Conservation (phyloP, 805 yeast genomes). For the Deakozyma indianensis region DNA sequence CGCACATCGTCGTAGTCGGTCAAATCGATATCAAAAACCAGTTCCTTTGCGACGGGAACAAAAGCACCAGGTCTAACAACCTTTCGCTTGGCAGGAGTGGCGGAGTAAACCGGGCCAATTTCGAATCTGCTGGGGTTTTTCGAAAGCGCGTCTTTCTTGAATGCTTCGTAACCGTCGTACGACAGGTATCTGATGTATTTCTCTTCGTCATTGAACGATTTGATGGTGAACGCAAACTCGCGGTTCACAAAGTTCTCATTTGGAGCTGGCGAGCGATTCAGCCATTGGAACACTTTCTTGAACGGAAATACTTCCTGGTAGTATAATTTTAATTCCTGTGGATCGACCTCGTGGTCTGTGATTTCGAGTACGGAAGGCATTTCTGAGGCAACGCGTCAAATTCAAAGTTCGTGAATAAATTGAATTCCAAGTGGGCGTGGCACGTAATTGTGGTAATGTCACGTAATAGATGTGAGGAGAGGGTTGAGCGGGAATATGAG, state of each 20-base stretch:
- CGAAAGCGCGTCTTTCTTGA: slow-evolving; percentile 58
- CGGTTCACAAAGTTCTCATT: slow-evolving; percentile 69
- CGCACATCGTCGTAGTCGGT: slow-evolving; percentile 91
- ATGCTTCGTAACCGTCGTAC: slow-evolving; percentile 48
- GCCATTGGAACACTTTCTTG: slow-evolving; percentile 71
- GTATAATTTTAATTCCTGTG: slow-evolving; percentile 7
- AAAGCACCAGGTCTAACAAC: slow-evolving; percentile 59
- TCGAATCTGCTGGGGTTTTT: slow-evolving; percentile 86
- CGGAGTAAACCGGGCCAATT: slow-evolving; percentile 81
- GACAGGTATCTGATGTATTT: slow-evolving; percentile 86
- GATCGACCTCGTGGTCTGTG: not conserved
- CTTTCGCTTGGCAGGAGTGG: slow-evolving; percentile 78
- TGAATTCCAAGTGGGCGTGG: not conserved
- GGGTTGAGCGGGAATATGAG: too few species aligned
- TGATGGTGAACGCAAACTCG: slow-evolving; percentile 84
- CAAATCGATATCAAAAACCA: slow-evolving; percentile 93
- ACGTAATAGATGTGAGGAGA: too few species aligned
- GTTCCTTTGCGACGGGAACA: slow-evolving; percentile 72
- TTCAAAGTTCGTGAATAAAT: not conserved
- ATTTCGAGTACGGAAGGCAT: not conserved
- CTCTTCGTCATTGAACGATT: slow-evolving; percentile 81
- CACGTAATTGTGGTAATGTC: too few species aligned
- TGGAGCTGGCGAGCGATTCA: slow-evolving; percentile 71
- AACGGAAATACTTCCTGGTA: slow-evolving; percentile 48
- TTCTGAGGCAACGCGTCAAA: not conserved